Conservation (phyloP, 2,329 filamentous ascomycete genomes). For the Trichoderma koningii region DNA sequence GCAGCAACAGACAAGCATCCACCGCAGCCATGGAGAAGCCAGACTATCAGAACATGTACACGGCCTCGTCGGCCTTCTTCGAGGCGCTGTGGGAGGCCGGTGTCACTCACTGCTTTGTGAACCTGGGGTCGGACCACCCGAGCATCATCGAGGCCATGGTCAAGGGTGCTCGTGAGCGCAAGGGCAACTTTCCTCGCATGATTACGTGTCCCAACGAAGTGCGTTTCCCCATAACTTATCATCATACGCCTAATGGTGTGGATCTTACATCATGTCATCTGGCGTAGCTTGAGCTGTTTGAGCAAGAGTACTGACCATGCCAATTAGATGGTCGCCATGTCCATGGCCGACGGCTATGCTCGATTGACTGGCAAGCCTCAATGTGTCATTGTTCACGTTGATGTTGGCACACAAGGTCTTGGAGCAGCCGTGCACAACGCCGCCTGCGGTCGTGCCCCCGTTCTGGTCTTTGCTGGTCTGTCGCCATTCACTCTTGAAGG, state of each 20-base stretch:
- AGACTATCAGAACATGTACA: constrained; percentile 56
- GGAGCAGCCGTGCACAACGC: constrained; percentile 80
- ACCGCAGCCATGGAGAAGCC: constrained; percentile 28
- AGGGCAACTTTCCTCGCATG: constrained; percentile 67
- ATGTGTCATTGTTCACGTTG: constrained; percentile 77
- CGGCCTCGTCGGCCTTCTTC: constrained; percentile 79
- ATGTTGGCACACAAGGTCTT: constrained; percentile 78
- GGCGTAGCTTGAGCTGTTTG: neutral
- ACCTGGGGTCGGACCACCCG: constrained; percentile 72
- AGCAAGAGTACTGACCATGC: neutral
- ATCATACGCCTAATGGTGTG: too few species aligned
- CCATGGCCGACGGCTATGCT: constrained; percentile 81
- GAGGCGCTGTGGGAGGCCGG: constrained; percentile 75
- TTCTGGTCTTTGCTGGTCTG: constrained; percentile 76
- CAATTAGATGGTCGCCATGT: constrained; percentile 75
- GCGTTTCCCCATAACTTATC: constrained; percentile 27
- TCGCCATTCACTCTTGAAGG: constrained; percentile 77
- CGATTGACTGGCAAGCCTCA: constrained; percentile 71
- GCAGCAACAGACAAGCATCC: constrained; percentile 25
- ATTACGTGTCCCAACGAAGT: constrained; percentile 82
- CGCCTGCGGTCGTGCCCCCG: constrained; percentile 70
- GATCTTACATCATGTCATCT: neutral
- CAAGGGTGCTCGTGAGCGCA: constrained; percentile 69
- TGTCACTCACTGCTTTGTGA: constrained; percentile 62
- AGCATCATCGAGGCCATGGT: constrained; percentile 80